These are phyloP conservation scores for Fusarium coicis DNA, from an alignment of 2,329 filamentous ascomycete genomes.

Conservation along the genomic window DNA sequence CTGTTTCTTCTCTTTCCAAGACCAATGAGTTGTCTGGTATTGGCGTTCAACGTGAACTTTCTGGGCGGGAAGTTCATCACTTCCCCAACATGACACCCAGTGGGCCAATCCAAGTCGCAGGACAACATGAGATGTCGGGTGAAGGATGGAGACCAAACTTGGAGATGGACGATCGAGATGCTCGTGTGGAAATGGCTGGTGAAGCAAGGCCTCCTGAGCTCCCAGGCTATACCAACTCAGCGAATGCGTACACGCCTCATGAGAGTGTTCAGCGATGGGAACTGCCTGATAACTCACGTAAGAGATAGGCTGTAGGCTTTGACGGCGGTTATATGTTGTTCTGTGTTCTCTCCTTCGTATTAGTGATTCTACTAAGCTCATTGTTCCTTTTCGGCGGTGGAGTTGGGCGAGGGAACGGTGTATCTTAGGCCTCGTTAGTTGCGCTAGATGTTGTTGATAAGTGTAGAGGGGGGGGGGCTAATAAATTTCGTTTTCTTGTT, in stretches of 20 bases:
- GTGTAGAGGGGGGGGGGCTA: not conserved
- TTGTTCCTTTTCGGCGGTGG: not conserved
- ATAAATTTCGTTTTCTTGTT: not conserved
- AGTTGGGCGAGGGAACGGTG: not conserved
- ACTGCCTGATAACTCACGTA: conserved; percentile 36
- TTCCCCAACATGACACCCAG: conserved; percentile 30
- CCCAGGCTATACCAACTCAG: conserved; percentile 20
- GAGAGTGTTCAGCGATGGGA: conserved; percentile 37
- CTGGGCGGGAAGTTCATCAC: conserved; percentile 22
- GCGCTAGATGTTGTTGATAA: not conserved
- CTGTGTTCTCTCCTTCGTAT: not conserved
- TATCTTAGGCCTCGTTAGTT: not conserved
- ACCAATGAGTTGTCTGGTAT: conserved; percentile 34
- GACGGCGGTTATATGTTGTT: fast-evolving
- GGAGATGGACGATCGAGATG: conserved; percentile 37
- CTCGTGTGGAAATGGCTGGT: conserved; percentile 32
- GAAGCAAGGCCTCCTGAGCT: conserved; percentile 32
- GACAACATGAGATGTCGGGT: conserved; percentile 38
- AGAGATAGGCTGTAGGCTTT: not conserved
- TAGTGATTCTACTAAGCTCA: not conserved
- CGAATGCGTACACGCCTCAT: conserved; percentile 17
- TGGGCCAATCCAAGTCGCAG: conserved; percentile 30
- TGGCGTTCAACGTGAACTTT: conserved; percentile 26
- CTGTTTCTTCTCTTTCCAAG: conserved; percentile 34
- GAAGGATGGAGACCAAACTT: conserved; percentile 27